A percentile compares a stretch with the other conserved stretches of the same genome.
Conservation (phyloP, 2,329 filamentous ascomycete genomes). For the Thermoascus crustaceus region DNA sequence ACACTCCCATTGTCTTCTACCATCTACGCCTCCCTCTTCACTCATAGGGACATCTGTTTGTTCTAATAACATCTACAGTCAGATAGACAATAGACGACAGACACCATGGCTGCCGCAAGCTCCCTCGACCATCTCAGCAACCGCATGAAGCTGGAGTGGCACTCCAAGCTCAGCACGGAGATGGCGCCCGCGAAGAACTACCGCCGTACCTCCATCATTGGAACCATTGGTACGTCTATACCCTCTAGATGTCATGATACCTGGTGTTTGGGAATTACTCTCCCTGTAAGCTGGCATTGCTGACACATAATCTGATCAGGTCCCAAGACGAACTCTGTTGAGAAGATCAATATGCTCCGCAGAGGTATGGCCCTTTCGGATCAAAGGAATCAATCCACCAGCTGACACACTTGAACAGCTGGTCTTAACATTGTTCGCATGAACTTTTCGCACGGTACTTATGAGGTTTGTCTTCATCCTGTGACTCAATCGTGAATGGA, state of each 20-base stretch:
- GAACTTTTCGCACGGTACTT: slow-evolving; percentile 96
- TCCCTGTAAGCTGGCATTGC: neutral
- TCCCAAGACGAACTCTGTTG: slow-evolving; percentile 96
- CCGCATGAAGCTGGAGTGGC: slow-evolving; percentile 64
- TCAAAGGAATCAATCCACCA: slow-evolving; percentile 4
- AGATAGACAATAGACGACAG: neutral
- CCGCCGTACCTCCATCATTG: slow-evolving; percentile 95
- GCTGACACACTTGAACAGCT: slow-evolving; percentile 37
- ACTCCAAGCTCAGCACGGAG: slow-evolving; percentile 77
- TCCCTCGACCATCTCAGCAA: slow-evolving; percentile 77
- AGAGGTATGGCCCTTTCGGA: slow-evolving; percentile 38
- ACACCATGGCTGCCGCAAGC: slow-evolving; percentile 8
- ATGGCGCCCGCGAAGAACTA: slow-evolving; percentile 81
- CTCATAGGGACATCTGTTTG: slow-evolving; percentile 1
- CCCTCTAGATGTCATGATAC: neutral
- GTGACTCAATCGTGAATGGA: too few relatives aligned
- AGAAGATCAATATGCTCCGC: slow-evolving; percentile 93
- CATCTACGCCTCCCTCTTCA: slow-evolving; percentile 12
- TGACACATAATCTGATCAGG: slow-evolving; percentile 36
- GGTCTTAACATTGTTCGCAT: slow-evolving; percentile 98
- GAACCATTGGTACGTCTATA: slow-evolving; percentile 72
- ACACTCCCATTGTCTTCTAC: slow-evolving; percentile 13
- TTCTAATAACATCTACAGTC: neutral
- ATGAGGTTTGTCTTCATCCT: slow-evolving; percentile 56
- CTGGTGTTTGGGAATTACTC: neutral